These are phyloP conservation scores for Maudiozyma turicensis DNA, from an alignment of 805 yeast genomes.

Conservation along the genomic window DNA sequence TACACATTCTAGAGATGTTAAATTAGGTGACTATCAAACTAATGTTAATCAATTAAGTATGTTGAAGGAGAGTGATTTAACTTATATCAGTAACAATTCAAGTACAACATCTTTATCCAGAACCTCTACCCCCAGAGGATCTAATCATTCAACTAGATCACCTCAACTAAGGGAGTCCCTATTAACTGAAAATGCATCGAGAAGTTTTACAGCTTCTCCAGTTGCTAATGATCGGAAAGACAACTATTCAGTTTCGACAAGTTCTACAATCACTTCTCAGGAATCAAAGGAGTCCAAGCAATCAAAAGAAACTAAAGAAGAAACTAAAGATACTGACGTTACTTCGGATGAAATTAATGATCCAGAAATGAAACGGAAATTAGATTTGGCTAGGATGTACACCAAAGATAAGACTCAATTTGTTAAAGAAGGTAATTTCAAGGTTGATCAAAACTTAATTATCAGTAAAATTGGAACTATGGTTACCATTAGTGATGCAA, in stretches of 20 bases:
- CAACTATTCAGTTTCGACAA: neutral
- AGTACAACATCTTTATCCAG: slow-evolving; percentile 24
- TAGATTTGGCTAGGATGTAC: slow-evolving; percentile 24
- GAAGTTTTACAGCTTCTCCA: neutral
- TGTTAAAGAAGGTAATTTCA: slow-evolving; percentile 28
- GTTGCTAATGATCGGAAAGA: neutral
- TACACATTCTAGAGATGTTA: slow-evolving; percentile 58
- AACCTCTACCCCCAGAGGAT: slow-evolving; percentile 15
- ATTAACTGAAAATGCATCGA: neutral
- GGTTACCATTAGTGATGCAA: slow-evolving; percentile 1
- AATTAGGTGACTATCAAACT: slow-evolving; percentile 26
- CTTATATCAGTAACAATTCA: slow-evolving; percentile 20
- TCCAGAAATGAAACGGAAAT: slow-evolving; percentile 17
- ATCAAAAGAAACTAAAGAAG: neutral
- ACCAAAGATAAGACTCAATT: slow-evolving; percentile 26
- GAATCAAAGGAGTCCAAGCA: slow-evolving; percentile 1
- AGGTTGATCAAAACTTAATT: slow-evolving; percentile 25
- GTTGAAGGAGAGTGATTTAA: slow-evolving; percentile 31
- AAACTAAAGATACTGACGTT: slow-evolving; percentile 1
- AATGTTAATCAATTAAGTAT: slow-evolving; percentile 34
- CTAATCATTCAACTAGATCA: slow-evolving; percentile 15
- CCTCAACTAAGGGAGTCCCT: neutral
- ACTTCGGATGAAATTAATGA: slow-evolving; percentile 9
- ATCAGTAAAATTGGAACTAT: slow-evolving; percentile 20
- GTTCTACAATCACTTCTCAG: neutral